Base-by-base conservation (phyloP, 768 basidiomycete genomes). In the Tephrocybe sp. region DNA sequence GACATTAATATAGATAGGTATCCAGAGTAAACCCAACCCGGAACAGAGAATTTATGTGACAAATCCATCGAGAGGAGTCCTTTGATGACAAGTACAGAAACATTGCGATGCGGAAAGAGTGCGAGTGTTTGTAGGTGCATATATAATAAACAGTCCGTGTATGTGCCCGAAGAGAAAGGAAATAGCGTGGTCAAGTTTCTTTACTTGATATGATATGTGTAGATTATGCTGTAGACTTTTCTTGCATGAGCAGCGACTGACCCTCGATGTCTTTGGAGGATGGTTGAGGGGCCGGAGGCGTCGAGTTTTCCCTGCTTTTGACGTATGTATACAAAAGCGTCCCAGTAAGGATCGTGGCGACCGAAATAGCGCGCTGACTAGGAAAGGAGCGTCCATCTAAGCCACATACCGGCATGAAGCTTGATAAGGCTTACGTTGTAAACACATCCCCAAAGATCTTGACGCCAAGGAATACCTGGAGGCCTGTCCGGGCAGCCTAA, bases 401-500 rank as follows among this genome's bases (percentile, higher is more conserved):
- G 43, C 6, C 24, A 28, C 17, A 51, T 21, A 2, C 17, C 56
- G 18, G 8, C n/a, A 2, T 36, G n/a, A 44, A 37, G n/a, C 36
- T 33, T 18, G 44, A 33, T 32, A 36, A 40, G 26, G 34, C 84
- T 64, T 64, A 83, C 85, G 64, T 68, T 6, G 84, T 85, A 48
- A 91, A 72, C 39, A 83, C 63, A 41, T 92, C 90, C n/a, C 68
- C 63, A 62, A 90, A 90, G 5, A 88, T 57, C 71, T 73, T 81
- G 53, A 84, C 74, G n/a, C 82, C 85, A 8, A 90, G 71, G 48
- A 87, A 56, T 3, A 86, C 85, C 40, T 85, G 86, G 0, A 88
- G 76, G 26, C 91, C 89, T n/a, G 87, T 86, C 40, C 88, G 79
- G 4, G 89, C 85, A 9, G 89, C 89, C 48, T 87, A 80, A 7